phyloP scores from a whole-genome alignment of 352 stramenopile species.

The Blastocystis sp. region DNA sequence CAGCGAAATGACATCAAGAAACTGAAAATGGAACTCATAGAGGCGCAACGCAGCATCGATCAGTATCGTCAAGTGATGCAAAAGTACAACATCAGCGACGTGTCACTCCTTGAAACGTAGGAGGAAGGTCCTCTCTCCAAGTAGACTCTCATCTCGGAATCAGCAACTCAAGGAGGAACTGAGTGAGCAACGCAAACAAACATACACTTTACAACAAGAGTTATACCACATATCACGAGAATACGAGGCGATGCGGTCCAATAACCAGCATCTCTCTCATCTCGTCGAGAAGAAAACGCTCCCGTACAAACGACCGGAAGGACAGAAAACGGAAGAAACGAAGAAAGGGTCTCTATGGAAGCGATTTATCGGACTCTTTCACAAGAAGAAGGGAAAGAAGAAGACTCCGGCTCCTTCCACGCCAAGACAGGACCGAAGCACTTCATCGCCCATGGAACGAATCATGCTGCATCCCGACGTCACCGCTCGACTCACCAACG shows the following conservation, averaged over 20 bases:
- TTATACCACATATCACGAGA: not conserved
- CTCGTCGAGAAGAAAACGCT: not conserved
- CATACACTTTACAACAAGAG: constrained; percentile 19
- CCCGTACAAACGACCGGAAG: not conserved
- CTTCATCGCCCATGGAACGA: not conserved
- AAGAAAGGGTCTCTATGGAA: constrained; percentile 5
- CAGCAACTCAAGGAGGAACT: not conserved
- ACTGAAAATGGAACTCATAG: not conserved
- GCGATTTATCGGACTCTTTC: not conserved
- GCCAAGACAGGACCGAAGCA: not conserved
- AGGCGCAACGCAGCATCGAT: not conserved
- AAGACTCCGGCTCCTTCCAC: not conserved
- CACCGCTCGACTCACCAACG: too few species aligned
- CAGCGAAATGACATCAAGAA: not conserved
- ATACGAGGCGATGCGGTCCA: not conserved
- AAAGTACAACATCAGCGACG: not conserved
- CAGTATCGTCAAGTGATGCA: not conserved
- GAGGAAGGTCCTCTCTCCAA: not conserved
- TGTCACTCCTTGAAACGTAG: not conserved
- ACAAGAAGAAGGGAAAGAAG: not conserved
- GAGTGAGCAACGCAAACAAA: not conserved
- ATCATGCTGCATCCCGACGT: too few species aligned
- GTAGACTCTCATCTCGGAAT: not conserved
- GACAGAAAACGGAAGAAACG: not conserved
- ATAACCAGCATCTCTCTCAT: not conserved